Evolutionary conservation across 352 stramenopile species (phyloP).

Genomic region (Globisporangium barbulae): DNA sequence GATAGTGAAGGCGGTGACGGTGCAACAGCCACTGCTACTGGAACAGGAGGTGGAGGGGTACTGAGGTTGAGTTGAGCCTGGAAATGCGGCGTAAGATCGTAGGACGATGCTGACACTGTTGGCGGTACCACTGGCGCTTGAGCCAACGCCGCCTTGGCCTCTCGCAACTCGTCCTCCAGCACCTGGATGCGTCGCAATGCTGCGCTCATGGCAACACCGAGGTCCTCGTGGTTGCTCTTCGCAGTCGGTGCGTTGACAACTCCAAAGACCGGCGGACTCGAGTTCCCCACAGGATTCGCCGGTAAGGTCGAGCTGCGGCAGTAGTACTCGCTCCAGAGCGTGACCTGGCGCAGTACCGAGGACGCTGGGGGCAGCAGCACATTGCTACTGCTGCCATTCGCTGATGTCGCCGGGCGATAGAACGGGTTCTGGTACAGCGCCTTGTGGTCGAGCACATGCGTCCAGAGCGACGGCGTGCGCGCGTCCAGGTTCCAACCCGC

Average conservation of each 20-base stretch:
- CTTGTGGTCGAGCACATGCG: slow-evolving; percentile 42
- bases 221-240: slow-evolving; percentile 43
- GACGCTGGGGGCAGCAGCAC: slow-evolving; percentile 55
- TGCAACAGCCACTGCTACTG: background rate
- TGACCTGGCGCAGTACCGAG: slow-evolving; percentile 63
- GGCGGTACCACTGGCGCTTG: background rate
- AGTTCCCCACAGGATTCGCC: slow-evolving; percentile 37
- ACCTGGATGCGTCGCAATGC: slow-evolving; percentile 42
- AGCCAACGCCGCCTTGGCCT: background rate
- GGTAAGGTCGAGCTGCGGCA: slow-evolving; percentile 55
- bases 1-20: too few relatives aligned
- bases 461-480: slow-evolving; percentile 73
- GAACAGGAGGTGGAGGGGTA: background rate
- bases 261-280: slow-evolving; percentile 40
- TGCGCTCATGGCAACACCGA: slow-evolving; percentile 52
- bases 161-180: slow-evolving; percentile 54
- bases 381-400: slow-evolving; percentile 20
- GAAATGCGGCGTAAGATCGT: background rate
- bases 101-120: background rate
- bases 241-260: background rate
- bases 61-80: background rate
- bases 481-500: slow-evolving; percentile 39
- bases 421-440: slow-evolving; percentile 68
- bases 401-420: slow-evolving; percentile 35
- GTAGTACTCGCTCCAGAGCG: slow-evolving; percentile 82